Evolutionary conservation across 2,329 filamentous ascomycete species (phyloP), one percentile per base, ranked within the genome.

Genomic region (Drechslera avenae): DNA sequence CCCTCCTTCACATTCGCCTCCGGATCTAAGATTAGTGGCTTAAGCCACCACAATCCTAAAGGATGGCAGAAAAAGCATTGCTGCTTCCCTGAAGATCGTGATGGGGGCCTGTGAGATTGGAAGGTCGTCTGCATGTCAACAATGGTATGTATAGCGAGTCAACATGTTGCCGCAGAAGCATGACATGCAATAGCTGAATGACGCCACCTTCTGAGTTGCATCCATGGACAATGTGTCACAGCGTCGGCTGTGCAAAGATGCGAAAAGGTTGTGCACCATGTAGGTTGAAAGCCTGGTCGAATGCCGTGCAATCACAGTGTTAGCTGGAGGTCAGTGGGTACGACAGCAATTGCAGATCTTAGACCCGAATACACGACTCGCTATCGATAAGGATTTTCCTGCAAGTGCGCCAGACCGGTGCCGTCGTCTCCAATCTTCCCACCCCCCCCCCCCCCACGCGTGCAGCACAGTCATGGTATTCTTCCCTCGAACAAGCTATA

Each of bases 381-480:
- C 26, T 57, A 57, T 57, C 54, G 54, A 57, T 54, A 57, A 46
- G 33, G 46, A 48, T 52, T 50, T 47, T 56, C 31, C 32, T 21
- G 8, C 31, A 23, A 9, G 8, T 30, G 35, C 39, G 14, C 28
- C 10, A 40, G 28, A 21, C 4, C 10, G 17, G 32, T 32, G 49
- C 50, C 12, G 13, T 34, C 19, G 31, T 30, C 37, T n/a, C 32
- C 19, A 16, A 14, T n/a, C 16, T 8, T 19, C n/a, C n/a, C n/a
- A n/a, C n/a, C n/a, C n/a, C n/a, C n/a, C n/a, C n/a, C 21, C 30
- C 7, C 14, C 36, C 21, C 21, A 23, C 34, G n/a, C 8, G 26
- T 19, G n/a, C 37, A 34, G 37, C 14, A 45, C 36, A 31, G 17
- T 31, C 37, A 60, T 60, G 57, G 57, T 60, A 56, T 33, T 40